These are phyloP conservation scores for Cyclaneusma minus DNA, from an alignment of 2,329 filamentous ascomycete genomes.

Conservation along the genomic window DNA sequence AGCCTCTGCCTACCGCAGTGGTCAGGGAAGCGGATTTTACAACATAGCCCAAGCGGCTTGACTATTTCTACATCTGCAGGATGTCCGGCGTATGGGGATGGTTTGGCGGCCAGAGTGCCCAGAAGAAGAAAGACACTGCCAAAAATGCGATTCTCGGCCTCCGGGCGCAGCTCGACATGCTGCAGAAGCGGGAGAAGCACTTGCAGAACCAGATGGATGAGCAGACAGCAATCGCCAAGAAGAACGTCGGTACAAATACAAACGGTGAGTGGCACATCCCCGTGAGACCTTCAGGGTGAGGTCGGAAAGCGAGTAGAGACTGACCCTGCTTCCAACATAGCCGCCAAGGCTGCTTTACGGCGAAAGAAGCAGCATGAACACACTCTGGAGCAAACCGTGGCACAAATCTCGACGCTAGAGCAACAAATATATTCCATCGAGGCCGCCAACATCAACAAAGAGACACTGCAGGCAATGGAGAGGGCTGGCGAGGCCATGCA, in stretches of 20 bases:
- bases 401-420: constrained; percentile 84
- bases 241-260: constrained; percentile 82
- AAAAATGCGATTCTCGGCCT: constrained; percentile 92
- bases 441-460: constrained; percentile 95
- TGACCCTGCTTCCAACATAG: constrained; percentile 29
- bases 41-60: too few species aligned
- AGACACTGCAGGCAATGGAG: constrained; percentile 90
- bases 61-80: constrained; percentile 16
- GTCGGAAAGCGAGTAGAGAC: neutral
- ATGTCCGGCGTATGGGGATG: constrained; percentile 69
- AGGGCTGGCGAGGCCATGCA: constrained; percentile 82
- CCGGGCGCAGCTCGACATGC: constrained; percentile 85
- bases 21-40: too few species aligned
- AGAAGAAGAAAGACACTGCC: constrained; percentile 82
- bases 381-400: constrained; percentile 75
- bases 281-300: neutral
- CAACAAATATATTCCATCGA: constrained; percentile 95
- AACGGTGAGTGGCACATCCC: constrained; percentile 74
- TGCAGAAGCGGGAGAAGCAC: constrained; percentile 91
- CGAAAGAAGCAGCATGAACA: constrained; percentile 92
- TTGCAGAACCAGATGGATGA: constrained; percentile 85
- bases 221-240: constrained; percentile 76
- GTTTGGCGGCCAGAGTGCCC: constrained; percentile 72
- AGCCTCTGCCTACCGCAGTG: constrained; percentile 12
- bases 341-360: constrained; percentile 75